Percentiles rank a stretch among this genome's conserved stretches.
Conservation (phyloP, 768 basidiomycete species). For the Pluteus cervinus region DNA sequence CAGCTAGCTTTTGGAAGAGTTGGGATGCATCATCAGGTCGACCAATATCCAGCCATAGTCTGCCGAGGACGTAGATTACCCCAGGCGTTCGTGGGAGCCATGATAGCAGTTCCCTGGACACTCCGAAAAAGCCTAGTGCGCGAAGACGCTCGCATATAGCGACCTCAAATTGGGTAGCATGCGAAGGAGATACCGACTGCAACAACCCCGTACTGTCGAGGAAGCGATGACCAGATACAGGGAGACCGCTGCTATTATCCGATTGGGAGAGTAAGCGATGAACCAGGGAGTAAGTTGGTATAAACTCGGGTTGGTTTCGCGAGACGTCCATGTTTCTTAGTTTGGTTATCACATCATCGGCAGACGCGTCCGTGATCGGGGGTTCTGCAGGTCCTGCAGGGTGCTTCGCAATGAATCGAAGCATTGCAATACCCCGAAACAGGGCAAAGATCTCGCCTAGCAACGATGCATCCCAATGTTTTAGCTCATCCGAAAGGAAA, state of each 20-base stretch:
- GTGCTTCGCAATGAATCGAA: slow-evolving; percentile 55
- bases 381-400: slow-evolving; percentile 35
- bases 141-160: slow-evolving; percentile 68
- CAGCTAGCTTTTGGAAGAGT: slow-evolving; percentile 68
- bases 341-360: slow-evolving; percentile 61
- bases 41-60: slow-evolving; percentile 60
- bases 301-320: slow-evolving; percentile 34
- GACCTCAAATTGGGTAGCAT: slow-evolving; percentile 63
- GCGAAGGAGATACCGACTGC: slow-evolving; percentile 61
- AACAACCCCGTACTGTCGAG: slow-evolving; percentile 63
- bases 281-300: slow-evolving; percentile 56
- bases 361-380: slow-evolving; percentile 12
- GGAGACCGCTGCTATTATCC: slow-evolving; percentile 42
- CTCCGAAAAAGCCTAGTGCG: slow-evolving; percentile 52
- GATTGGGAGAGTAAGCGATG: slow-evolving; percentile 55
- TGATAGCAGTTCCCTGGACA: slow-evolving; percentile 58
- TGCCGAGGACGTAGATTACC: slow-evolving; percentile 65
- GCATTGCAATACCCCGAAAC: slow-evolving; percentile 71
- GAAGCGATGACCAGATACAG: slow-evolving; percentile 62
- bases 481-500: slow-evolving; percentile 62
- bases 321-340: slow-evolving; percentile 75
- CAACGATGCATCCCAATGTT: slow-evolving; percentile 56
- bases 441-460: slow-evolving; percentile 74
- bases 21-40: slow-evolving; percentile 68
- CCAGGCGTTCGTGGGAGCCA: slow-evolving; percentile 80